A percentile compares a stretch with the other conserved stretches of the same genome.
phyloP scores from a whole-genome alignment of 495 filamentous ascomycete genomes.

The Penicillium paradoxum region DNA sequence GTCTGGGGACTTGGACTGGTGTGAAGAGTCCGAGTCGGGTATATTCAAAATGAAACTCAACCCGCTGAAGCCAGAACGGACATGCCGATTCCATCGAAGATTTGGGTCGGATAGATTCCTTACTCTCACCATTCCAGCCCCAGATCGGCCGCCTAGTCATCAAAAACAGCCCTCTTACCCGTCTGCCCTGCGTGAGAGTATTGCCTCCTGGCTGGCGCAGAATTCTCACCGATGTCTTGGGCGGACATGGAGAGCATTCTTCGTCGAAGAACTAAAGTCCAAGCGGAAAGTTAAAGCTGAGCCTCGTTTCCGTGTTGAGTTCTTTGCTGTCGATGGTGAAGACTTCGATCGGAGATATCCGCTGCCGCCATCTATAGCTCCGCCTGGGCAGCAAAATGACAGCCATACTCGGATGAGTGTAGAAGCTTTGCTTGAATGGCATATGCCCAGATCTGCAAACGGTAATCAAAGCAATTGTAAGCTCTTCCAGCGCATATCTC shows the following conservation, averaged over 20 bases:
- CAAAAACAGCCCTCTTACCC: conserved; percentile 21
- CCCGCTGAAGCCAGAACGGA: conserved; percentile 39
- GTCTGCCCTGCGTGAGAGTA: conserved; percentile 28
- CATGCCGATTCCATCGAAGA: conserved; percentile 45
- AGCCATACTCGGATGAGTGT: conserved; percentile 36
- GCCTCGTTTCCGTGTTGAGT: conserved; percentile 40
- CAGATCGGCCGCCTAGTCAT: conserved; percentile 32
- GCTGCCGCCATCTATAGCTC: conserved; percentile 8
- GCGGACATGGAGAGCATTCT: conserved; percentile 46
- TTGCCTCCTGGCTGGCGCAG: conserved; percentile 40
- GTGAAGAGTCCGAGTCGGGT: conserved; percentile 28
- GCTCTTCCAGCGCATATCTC: conserved; percentile 45
- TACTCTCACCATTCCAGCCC: conserved; percentile 37
- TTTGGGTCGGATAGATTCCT: conserved; percentile 48
- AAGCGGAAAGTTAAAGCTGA: conserved; percentile 29
- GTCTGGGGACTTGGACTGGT: conserved; percentile 40
- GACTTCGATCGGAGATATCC: conserved; percentile 29
- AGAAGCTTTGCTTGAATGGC: conserved; percentile 46
- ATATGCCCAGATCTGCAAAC: conserved; percentile 42
- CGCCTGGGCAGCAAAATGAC: conserved; percentile 21
- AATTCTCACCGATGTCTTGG: conserved; percentile 40
- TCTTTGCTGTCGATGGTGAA: conserved; percentile 50
- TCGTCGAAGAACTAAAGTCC: conserved; percentile 36
- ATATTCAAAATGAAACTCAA: conserved; percentile 40
- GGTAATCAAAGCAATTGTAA: conserved; percentile 43